phyloP scores from a whole-genome alignment of 108 stramenopile species.

The Aurantiochytrium sp. region DNA sequence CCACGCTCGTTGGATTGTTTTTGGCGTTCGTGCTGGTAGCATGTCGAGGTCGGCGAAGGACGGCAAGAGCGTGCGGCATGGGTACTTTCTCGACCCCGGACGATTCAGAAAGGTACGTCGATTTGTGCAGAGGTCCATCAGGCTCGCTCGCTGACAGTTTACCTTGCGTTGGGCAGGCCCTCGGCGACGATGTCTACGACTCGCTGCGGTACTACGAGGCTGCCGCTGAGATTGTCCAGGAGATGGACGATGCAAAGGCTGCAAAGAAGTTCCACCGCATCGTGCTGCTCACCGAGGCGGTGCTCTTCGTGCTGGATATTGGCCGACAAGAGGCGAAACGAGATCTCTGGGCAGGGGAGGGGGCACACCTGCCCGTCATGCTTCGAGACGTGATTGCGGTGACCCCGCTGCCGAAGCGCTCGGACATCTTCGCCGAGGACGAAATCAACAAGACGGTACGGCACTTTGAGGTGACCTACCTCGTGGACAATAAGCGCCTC shows the following conservation, averaged over 20 bases:
- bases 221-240: neutral
- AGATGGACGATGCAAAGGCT: neutral
- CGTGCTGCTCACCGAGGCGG: neutral
- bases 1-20: no score
- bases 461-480: neutral
- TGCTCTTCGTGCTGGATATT: neutral
- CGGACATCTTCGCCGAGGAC: constrained; percentile 1
- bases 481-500: neutral
- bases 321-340: neutral
- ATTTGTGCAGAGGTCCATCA: no score
- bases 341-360: neutral
- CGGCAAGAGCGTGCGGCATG: neutral
- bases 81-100: constrained; percentile 1
- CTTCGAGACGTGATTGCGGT: neutral
- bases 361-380: neutral
- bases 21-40: no score
- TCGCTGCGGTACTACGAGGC: neutral
- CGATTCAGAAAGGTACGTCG: neutral
- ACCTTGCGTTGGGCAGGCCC: no score
- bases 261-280: neutral
- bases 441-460: neutral
- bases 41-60: neutral
- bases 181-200: neutral
- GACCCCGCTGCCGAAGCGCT: neutral
- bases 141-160: no score